Evolutionary conservation across 345 rosid genomes (phyloP).

Genomic region (Excoecaria cochinchinensis): DNA sequence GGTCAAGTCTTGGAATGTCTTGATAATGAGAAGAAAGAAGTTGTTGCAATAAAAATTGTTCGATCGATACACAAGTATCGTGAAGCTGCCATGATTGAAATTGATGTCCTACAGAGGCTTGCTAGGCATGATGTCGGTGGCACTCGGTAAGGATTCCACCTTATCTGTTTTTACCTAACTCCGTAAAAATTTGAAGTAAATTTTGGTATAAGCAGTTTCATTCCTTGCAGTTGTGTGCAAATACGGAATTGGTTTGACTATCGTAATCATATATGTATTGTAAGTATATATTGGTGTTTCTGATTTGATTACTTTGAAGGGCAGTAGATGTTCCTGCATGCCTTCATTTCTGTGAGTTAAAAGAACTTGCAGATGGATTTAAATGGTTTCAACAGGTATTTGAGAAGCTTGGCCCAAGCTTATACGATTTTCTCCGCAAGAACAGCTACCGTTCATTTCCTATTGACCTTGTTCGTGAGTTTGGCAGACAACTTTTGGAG

Average conservation of each 20-base stretch:
- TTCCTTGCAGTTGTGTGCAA: constrained; percentile 38
- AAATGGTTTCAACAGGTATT: constrained; percentile 30
- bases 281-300: constrained; percentile 32
- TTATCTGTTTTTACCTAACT: constrained; percentile 8
- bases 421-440: constrained; percentile 33
- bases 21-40: constrained; percentile 28
- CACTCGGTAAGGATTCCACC: constrained; percentile 24
- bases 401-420: constrained; percentile 34
- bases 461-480: constrained; percentile 32
- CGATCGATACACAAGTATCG: constrained; percentile 35
- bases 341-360: constrained; percentile 43
- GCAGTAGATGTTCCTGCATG: constrained; percentile 30
- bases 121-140: constrained; percentile 27
- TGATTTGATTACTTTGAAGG: constrained; percentile 33
- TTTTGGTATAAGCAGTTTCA: constrained; percentile 52
- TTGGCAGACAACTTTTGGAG: constrained; percentile 37
- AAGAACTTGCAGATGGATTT: constrained; percentile 29
- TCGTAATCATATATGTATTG: constrained; percentile 38
- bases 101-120: constrained; percentile 32
- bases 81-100: constrained; percentile 35
- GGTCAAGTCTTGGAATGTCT: constrained; percentile 33
- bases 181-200: constrained; percentile 30
- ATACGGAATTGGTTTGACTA: constrained; percentile 40
- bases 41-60: constrained; percentile 30
- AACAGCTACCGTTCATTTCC: constrained; percentile 34